Conservation (phyloP, 2,329 filamentous ascomycete genomes). For the Fusarium mexicanum region DNA sequence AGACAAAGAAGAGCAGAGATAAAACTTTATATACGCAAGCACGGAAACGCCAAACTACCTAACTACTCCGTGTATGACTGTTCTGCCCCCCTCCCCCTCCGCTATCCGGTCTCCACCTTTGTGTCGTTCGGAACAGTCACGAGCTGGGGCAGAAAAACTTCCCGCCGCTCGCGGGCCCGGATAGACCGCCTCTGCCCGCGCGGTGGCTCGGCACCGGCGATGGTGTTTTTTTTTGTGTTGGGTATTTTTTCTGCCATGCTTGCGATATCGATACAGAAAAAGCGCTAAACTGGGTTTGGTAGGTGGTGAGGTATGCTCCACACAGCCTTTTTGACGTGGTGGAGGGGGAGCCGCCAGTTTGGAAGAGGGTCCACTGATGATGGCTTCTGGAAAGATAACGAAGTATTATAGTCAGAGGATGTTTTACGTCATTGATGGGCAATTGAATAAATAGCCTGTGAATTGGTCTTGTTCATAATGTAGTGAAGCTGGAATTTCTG, state of each 20-base stretch:
- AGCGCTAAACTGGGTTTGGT: neutral
- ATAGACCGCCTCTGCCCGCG: constrained; percentile 44
- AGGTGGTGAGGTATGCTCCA: constrained; percentile 10
- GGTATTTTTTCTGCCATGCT: neutral
- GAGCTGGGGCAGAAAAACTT: constrained; percentile 14
- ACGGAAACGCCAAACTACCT: neutral
- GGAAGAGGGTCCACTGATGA: neutral
- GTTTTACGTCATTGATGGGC: neutral
- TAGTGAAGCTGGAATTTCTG: neutral
- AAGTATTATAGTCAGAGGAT: neutral
- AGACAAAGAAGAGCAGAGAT: neutral
- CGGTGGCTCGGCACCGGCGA: constrained; percentile 37
- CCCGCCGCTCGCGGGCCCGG: constrained; percentile 24
- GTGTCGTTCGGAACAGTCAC: constrained; percentile 3
- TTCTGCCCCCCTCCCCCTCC: neutral
- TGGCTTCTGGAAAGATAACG: neutral
- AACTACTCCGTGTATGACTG: neutral
- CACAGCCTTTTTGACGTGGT: neutral
- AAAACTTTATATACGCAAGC: constrained; percentile 18
- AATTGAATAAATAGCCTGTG: neutral
- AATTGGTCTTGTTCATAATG: neutral
- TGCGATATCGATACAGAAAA: neutral
- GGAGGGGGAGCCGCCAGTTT: constrained; percentile 4
- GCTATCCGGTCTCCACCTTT: constrained; percentile 14
- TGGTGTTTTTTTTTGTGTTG: neutral